Conservation (phyloP, 352 stramenopile species). For the Globisporangium nodosum region DNA sequence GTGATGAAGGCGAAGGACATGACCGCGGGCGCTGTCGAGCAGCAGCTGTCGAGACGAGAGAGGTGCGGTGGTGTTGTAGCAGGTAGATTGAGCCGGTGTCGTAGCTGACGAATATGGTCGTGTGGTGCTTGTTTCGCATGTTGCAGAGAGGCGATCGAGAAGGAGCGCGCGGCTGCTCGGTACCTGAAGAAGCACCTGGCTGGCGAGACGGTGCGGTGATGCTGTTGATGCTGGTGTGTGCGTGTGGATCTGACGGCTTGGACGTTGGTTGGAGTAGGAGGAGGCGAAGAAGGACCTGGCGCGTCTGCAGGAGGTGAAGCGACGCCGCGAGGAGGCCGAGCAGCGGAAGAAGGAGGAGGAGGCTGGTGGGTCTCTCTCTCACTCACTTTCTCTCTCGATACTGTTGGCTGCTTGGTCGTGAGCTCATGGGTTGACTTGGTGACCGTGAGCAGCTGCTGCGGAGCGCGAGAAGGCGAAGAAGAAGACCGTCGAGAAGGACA, state of each 20-base stretch:
- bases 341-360: constrained; percentile 80
- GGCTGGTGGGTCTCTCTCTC: constrained; percentile 29
- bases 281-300: constrained; percentile 85
- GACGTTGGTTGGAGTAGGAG: constrained; percentile 22
- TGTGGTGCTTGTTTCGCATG: neutral
- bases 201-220: constrained; percentile 54
- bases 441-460: constrained; percentile 28
- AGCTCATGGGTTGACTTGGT: constrained; percentile 7
- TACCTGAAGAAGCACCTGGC: constrained; percentile 86
- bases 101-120: neutral
- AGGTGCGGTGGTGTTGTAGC: constrained; percentile 20
- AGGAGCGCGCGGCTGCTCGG: constrained; percentile 58
- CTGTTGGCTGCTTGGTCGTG: neutral
- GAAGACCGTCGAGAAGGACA: constrained; percentile 50
- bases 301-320: constrained; percentile 71
- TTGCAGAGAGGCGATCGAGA: constrained; percentile 74
- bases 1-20: constrained; percentile 88
- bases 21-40: constrained; percentile 37
- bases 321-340: constrained; percentile 76
- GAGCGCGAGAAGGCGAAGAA: constrained; percentile 65
- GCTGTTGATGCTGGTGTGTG: neutral
- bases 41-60: constrained; percentile 79
- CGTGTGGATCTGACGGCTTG: neutral
- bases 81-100: neutral
- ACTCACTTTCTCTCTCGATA: neutral